Base-by-base conservation (phyloP, 176 grass and related monocot genomes). In the Thinopyrum elongatum region DNA sequence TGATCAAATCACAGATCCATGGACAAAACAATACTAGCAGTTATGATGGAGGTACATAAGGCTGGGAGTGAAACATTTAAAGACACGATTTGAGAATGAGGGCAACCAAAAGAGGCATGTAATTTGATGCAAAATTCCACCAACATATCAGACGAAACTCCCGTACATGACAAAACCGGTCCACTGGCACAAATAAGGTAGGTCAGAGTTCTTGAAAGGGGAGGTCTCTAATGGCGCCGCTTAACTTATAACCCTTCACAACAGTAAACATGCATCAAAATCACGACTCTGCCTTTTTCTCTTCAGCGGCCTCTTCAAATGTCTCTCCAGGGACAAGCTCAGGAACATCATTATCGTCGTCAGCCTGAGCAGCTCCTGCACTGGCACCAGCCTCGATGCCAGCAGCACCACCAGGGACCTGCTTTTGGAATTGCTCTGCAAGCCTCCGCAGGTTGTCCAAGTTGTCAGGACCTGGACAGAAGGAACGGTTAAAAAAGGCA, bases 361-460 rank as follows among this genome's bases (percentile, higher is more conserved):
- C 74, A 12, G 73, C 88, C 83, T 83, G 77, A 87, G 81, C 78
- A 60, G 85, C 74, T 47, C 82, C 85, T 3, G 79, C 27, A 44
- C 55, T 76, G 30, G 87, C 74, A 89, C 72, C 81, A 86, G 67
- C 88, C 86, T 92, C 88, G 34, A 51, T 65, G 70, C 80, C 70
- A 59, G 89, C 68, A 80, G 89, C 86, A 62, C 90, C 86, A 67
- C 90, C 86, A 73, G 88, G 75, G 67, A 69, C 90, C 80, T 96
- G 93, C 94, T 91, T 95, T 85, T 98, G 94, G 82, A 96, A 94
- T 78, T 98, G 94, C 84, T 95, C 97, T 0, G 97, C 97, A 67
- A 98, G 86, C 88, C 89, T 91, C 90, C 88, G 70, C 60, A 98
- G 85, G 89, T 98, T 98, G 69, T 98, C 93, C 76, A 98, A 88